Evolutionary conservation across 805 yeast genomes (phyloP).

Genomic region (Lipomyces yamanashiensis): DNA sequence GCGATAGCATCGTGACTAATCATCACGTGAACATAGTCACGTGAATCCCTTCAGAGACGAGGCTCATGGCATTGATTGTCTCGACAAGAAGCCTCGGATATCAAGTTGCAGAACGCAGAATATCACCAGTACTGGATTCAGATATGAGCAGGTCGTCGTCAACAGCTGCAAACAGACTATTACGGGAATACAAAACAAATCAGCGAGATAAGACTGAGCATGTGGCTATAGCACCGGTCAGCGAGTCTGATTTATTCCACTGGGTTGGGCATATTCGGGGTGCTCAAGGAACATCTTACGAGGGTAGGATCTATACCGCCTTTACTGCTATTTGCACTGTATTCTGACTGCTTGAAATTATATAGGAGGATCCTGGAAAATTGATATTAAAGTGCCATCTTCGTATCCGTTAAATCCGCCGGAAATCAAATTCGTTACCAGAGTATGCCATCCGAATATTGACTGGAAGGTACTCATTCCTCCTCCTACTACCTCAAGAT

Average conservation of each 20-base stretch:
- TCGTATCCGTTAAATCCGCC: conserved; percentile 60
- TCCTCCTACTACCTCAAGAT: background rate
- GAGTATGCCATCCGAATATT: conserved; percentile 47
- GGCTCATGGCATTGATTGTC: background rate
- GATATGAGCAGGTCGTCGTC: conserved; percentile 8
- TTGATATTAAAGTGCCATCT: conserved; percentile 49
- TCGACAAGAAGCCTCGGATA: background rate
- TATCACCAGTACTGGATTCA: background rate
- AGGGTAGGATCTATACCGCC: conserved; percentile 10
- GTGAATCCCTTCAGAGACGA: background rate
- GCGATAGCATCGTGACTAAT: background rate
- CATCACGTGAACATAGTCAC: background rate
- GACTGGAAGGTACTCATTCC: conserved; percentile 41
- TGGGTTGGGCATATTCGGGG: conserved; percentile 33
- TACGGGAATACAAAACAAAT: conserved; percentile 21
- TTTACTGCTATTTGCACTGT: background rate
- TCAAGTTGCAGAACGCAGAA: background rate
- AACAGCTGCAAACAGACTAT: conserved; percentile 26
- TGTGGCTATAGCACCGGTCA: conserved; percentile 24
- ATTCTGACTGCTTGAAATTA: conserved; percentile 43
- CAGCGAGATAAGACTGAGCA: background rate
- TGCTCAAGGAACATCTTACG: conserved; percentile 16
- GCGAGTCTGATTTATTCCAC: conserved; percentile 29
- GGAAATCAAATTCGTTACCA: conserved; percentile 48
- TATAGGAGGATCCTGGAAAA: conserved; percentile 56